These are phyloP conservation scores for Cylindrotheca fusiformis DNA, from an alignment of 108 stramenopile genomes.

Conservation along the genomic window DNA sequence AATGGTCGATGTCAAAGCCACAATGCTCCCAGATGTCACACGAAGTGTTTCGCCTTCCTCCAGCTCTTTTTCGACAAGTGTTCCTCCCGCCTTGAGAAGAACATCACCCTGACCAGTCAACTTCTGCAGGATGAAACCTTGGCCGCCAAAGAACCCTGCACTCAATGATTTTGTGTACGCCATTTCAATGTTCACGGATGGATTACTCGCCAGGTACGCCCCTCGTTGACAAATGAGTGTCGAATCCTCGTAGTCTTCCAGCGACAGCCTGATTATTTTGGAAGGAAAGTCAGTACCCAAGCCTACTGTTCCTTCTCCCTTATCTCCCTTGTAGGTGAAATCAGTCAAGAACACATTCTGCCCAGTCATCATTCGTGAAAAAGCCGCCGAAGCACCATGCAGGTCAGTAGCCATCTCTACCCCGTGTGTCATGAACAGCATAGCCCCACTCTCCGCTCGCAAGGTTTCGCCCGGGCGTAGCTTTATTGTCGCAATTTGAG, in stretches of 20 bases:
- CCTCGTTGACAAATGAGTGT: conserved; percentile 79
- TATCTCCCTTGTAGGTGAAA: conserved; percentile 47
- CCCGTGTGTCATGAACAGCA: conserved; percentile 79
- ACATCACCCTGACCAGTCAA: conserved; percentile 80
- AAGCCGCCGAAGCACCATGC: conserved; percentile 23
- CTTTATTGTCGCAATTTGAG: conserved; percentile 80
- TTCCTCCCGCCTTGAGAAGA: conserved; percentile 84
- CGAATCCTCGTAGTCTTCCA: conserved; percentile 68
- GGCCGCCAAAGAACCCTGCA: conserved; percentile 87
- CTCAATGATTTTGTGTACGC: conserved; percentile 75
- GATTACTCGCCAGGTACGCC: conserved; percentile 79
- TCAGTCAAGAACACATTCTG: conserved; percentile 88
- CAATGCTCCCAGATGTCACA: conserved; percentile 78
- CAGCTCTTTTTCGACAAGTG: conserved; percentile 55
- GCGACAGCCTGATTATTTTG: conserved; percentile 71
- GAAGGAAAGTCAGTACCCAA: conserved; percentile 85
- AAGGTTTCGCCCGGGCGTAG: conserved; percentile 76
- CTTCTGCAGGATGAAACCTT: conserved; percentile 87
- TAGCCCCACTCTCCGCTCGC: conserved; percentile 85
- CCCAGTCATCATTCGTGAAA: conserved; percentile 74
- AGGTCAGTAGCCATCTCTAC: conserved; percentile 43
- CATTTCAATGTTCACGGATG: conserved; percentile 73
- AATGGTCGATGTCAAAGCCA: conserved; percentile 69
- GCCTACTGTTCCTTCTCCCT: conserved; percentile 53
- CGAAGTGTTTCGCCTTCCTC: conserved; percentile 75